These are phyloP conservation scores for Schizopora paradoxa DNA, from an alignment of 1,284 basidiomycete species.

Conservation along the genomic window DNA sequence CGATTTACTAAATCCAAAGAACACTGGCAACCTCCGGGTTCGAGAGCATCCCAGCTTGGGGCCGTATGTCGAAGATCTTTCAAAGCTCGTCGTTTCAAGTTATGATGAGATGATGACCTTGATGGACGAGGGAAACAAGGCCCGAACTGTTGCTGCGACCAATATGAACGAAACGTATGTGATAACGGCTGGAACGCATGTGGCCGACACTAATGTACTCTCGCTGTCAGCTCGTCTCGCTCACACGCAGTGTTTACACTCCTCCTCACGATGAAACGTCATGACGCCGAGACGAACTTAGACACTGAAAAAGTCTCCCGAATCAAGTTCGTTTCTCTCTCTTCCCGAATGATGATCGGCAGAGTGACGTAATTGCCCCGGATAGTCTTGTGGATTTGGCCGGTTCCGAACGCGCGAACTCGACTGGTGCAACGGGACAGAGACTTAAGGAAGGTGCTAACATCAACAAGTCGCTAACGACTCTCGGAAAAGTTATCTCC, in stretches of 20 bases:
- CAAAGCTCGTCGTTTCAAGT: slow-evolving; percentile 85
- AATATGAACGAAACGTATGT: slow-evolving; percentile 98
- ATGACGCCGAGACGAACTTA: slow-evolving; percentile 77
- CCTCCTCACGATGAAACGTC: slow-evolving; percentile 85
- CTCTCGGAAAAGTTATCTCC: slow-evolving; percentile 95
- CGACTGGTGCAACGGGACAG: slow-evolving; percentile 92
- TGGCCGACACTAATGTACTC: too few species aligned
- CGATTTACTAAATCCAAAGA: slow-evolving; percentile 95
- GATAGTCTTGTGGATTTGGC: slow-evolving; percentile 86
- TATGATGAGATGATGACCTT: slow-evolving; percentile 97
- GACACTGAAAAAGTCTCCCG: slow-evolving; percentile 96
- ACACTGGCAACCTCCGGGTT: slow-evolving; percentile 92
- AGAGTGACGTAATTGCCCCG: slow-evolving; percentile 18
- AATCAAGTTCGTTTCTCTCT: slow-evolving; percentile 62
- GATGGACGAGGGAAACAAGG: slow-evolving; percentile 99
- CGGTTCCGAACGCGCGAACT: slow-evolving; percentile 95
- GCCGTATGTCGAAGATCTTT: slow-evolving; percentile 96
- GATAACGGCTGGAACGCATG: too few species aligned
- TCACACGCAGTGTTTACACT: slow-evolving; percentile 98
- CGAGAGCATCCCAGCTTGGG: slow-evolving; percentile 93
- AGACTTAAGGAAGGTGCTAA: slow-evolving; percentile 94
- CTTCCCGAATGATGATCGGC: slow-evolving; percentile 20
- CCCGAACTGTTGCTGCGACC: slow-evolving; percentile 94
- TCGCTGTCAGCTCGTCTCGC: slow-evolving; percentile 71
- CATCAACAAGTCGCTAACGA: slow-evolving; percentile 97